Conservation (phyloP, 2,329 filamentous ascomycete species). For the Iodosphaeria phyllophila region DNA sequence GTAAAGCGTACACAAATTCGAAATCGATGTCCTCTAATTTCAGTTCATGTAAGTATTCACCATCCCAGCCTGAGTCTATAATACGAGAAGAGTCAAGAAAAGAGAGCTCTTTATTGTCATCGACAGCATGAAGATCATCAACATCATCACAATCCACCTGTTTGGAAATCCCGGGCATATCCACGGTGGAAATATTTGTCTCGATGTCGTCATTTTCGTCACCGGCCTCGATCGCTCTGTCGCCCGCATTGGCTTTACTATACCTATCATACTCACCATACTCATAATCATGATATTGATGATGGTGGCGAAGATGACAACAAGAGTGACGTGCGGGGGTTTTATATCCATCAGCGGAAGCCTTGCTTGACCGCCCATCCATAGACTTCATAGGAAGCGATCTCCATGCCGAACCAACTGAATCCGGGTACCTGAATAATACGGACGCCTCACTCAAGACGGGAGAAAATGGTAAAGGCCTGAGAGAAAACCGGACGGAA, state of each 20-base stretch:
- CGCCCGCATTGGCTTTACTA: constrained; percentile 10
- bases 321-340: too few species aligned
- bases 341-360: constrained; percentile 10
- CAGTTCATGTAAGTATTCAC: constrained; percentile 75
- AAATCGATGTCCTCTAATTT: constrained; percentile 99
- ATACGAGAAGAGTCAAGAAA: constrained; percentile 35
- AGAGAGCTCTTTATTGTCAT: constrained; percentile 39
- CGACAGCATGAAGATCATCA: constrained; percentile 29
- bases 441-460: constrained; percentile 15
- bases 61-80: constrained; percentile 55
- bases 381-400: too few species aligned
- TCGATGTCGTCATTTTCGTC: constrained; percentile 2
- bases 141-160: constrained; percentile 26
- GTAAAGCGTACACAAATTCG: constrained; percentile 95
- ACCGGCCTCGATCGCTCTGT: constrained; percentile 4
- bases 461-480: constrained; percentile 10
- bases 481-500: constrained; percentile 14
- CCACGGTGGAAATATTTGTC: neutral
- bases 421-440: constrained; percentile 17
- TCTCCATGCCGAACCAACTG: constrained; percentile 9
- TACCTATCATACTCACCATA: constrained; percentile 13
- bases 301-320: constrained; percentile 23
- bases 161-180: constrained; percentile 6
- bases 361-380: constrained; percentile 15
- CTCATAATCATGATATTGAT: constrained; percentile 15